Conservation (phyloP, 2,329 filamentous ascomycete genomes). For the Scytalidium lignicola region DNA sequence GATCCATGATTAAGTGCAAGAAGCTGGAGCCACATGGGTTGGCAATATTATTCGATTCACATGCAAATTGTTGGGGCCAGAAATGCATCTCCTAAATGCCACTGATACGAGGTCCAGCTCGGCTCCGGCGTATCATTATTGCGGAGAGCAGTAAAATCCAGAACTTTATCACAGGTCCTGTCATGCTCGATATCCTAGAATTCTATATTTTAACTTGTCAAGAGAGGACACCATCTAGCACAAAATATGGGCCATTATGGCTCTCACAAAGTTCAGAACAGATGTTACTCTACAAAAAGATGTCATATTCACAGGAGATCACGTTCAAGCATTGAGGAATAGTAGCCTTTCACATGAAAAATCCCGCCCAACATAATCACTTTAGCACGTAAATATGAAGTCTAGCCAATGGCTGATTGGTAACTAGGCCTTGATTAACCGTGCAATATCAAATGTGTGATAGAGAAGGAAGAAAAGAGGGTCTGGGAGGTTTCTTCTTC, state of each 20-base stretch:
- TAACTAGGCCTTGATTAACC: slow-evolving; percentile 24
- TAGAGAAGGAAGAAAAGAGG: slow-evolving; percentile 9
- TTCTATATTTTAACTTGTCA: too few species aligned
- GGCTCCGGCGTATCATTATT: not conserved
- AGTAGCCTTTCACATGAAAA: slow-evolving; percentile 9
- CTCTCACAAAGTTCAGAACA: too few species aligned
- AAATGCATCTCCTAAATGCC: not conserved
- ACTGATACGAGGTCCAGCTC: not conserved
- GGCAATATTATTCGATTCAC: slow-evolving; percentile 12
- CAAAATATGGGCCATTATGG: too few species aligned
- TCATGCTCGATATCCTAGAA: too few species aligned
- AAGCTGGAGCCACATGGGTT: slow-evolving; percentile 5
- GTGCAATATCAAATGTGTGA: slow-evolving; percentile 19
- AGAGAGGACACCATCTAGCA: too few species aligned
- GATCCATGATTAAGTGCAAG: not conserved
- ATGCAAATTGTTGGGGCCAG: slow-evolving; percentile 16
- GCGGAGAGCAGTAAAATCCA: not conserved
- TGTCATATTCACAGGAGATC: slow-evolving; percentile 11
- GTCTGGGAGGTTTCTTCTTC: not conserved
- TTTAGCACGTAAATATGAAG: slow-evolving; percentile 27
- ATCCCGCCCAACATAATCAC: slow-evolving; percentile 10
- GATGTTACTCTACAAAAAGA: not conserved
- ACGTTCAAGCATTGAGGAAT: slow-evolving; percentile 7
- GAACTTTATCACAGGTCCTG: too few species aligned
- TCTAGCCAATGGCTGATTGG: slow-evolving; percentile 20